Evolutionary conservation across 2,329 filamentous ascomycete genomes (phyloP), one percentile per base, ranked within the genome.

Genomic region (Gyromitra esculenta): DNA sequence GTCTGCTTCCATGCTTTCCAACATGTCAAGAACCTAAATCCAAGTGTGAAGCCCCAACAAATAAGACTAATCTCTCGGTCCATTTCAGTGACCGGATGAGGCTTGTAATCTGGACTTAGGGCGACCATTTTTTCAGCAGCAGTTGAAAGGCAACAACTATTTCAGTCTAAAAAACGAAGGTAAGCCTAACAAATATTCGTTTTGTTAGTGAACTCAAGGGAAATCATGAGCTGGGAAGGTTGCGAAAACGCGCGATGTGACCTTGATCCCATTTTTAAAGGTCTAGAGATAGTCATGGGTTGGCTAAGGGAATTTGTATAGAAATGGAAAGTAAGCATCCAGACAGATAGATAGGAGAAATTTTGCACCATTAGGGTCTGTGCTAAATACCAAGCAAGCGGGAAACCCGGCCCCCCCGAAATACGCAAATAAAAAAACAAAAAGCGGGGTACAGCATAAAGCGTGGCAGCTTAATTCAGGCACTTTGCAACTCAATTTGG

Each of bases 1-100:
- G 84, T 84, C 77, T 85, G 84, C 63, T 81, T 81, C 39, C 81
- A 79, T 13, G 81, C 68, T 18, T 62, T 43, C 45, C 68, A 35
- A 15, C 11, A 13, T 13, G 59, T 71, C 59, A 71, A 48, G 8
- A 64, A 18, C 37, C 68, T 59, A 8, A 71, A 71, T 41, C 68
- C 68, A 35, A 71, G n/a, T 56, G 68, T 57, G 37, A 71, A 63
- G 8, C 68, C 68, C 68, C 68, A 71, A 37, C 57, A 71, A n/a
- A 57, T 64, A 54, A 71, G 48, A 54, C 59, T 71, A 45, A 71
- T 56, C 52, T 73, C 70, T 21, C 54, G 52, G 37, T 68, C 62
- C 41, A 39, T 18, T 1, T 68, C 62, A 5, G 21, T 43, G 50
- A 73, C 35, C 18, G 48, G 50, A n/a, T 43, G 52, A n/a, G 52